Evolutionary conservation across 179 eudicot genomes (phyloP).

Genomic region (Carnegiea gigantea): DNA sequence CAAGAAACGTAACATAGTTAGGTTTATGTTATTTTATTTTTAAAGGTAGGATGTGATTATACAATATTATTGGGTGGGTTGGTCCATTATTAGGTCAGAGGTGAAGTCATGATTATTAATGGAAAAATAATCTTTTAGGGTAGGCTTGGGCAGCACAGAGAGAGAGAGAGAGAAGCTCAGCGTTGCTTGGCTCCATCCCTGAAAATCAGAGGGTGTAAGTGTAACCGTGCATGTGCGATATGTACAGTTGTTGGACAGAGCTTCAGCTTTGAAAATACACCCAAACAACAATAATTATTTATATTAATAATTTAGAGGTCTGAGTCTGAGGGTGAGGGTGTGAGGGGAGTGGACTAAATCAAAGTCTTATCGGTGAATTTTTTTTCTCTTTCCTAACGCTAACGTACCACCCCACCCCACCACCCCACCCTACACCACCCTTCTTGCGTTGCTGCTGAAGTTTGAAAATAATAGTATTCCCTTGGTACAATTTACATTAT

Average conservation of each 20-base stretch:
- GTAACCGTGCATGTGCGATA: constrained; percentile 41
- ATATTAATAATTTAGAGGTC: not conserved
- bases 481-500: too few species aligned
- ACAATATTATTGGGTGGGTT: constrained; percentile 10
- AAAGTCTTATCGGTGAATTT: not conserved
- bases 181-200: constrained; percentile 1
- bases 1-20: not conserved
- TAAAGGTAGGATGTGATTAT: not conserved
- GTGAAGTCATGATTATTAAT: constrained; percentile 3
- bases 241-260: constrained; percentile 28
- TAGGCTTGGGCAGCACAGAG: not conserved
- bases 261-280: constrained; percentile 5
- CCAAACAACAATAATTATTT: not conserved
- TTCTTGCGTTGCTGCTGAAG: not conserved
- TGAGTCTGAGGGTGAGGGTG: not conserved
- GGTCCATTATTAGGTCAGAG: constrained; percentile 12
- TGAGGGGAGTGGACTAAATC: not conserved
- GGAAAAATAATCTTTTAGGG: not conserved
- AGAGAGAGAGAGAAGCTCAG: not conserved
- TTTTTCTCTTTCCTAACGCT: not conserved
- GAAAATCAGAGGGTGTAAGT: constrained; percentile 7
- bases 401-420: too few species aligned
- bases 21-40: too few species aligned
- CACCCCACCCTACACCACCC: too few species aligned
- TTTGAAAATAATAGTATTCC: not conserved